Conservation (phyloP, 1,284 basidiomycete genomes). For the Tetrapyrgos nigripes region DNA sequence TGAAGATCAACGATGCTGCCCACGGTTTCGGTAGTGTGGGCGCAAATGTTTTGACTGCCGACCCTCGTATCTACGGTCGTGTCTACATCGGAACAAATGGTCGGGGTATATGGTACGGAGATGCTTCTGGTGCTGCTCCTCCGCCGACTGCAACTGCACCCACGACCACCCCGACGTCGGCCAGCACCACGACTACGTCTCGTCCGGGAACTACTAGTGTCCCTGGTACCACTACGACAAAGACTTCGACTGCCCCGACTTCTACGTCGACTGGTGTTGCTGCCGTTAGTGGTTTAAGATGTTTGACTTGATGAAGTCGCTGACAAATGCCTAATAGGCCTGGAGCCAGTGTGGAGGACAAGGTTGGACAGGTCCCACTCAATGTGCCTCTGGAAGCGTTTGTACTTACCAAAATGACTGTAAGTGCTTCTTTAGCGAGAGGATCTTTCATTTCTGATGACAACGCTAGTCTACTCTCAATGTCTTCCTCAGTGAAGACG, state of each 20-base stretch:
- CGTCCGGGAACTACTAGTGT: conserved; percentile 20
- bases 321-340: conserved; percentile 26
- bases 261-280: conserved; percentile 18
- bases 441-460: not conserved
- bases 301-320: conserved; percentile 28
- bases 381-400: conserved; percentile 48
- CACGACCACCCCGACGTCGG: conserved; percentile 11
- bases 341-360: conserved; percentile 57
- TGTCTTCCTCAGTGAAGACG: conserved; percentile 42
- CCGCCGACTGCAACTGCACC: conserved; percentile 37
- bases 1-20: conserved; percentile 63
- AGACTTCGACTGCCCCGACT: conserved; percentile 4
- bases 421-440: conserved; percentile 31
- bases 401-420: conserved; percentile 48
- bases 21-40: conserved; percentile 65
- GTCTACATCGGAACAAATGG: conserved; percentile 73
- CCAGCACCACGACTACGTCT: conserved; percentile 20
- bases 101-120: conserved; percentile 68
- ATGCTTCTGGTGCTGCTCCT: conserved; percentile 47
- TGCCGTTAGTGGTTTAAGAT: conserved; percentile 31
- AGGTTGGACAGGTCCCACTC: conserved; percentile 41
- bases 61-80: conserved; percentile 59
- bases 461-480: conserved; percentile 57
- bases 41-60: conserved; percentile 56
- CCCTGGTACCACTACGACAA: conserved; percentile 20